A percentile compares a stretch with the other conserved stretches of the same genome.
phyloP scores from a whole-genome alignment of 371 early-diverging fungal genomes.

The Blakeslea trispora region DNA sequence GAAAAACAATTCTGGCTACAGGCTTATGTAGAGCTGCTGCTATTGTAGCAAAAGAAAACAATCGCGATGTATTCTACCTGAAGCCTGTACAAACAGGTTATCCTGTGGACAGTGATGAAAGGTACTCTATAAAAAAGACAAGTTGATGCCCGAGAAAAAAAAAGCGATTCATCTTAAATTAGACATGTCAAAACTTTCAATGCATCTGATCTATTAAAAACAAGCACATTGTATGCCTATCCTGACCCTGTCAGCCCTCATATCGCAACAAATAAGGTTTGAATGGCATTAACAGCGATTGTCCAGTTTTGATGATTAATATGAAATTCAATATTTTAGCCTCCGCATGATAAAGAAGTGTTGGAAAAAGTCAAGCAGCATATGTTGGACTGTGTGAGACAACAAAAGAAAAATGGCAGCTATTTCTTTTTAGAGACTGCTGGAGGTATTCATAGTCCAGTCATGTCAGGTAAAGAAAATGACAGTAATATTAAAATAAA shows the following conservation, averaged over 20 bases:
- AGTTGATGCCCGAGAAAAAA: too few species aligned
- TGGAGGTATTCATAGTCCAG: slow-evolving; percentile 79
- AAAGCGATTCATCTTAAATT: not conserved
- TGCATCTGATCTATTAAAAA: slow-evolving; percentile 36
- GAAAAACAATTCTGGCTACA: slow-evolving; percentile 80
- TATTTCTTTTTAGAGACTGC: slow-evolving; percentile 69
- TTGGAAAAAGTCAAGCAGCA: slow-evolving; percentile 45
- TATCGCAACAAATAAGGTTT: slow-evolving; percentile 58
- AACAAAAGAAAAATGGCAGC: slow-evolving; percentile 40
- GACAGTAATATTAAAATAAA: too few species aligned
- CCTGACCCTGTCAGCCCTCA: slow-evolving; percentile 82
- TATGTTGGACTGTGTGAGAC: slow-evolving; percentile 35
- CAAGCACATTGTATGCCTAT: slow-evolving; percentile 66
- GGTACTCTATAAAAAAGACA: slow-evolving; percentile 38
- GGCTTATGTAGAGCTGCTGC: slow-evolving; percentile 65
- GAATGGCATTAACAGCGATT: not conserved
- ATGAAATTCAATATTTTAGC: slow-evolving; percentile 20
- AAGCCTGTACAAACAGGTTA: slow-evolving; percentile 89
- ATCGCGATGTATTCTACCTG: slow-evolving; percentile 62
- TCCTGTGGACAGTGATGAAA: slow-evolving; percentile 78
- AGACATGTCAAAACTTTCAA: slow-evolving; percentile 65
- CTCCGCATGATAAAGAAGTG: slow-evolving; percentile 51
- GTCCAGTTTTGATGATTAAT: not conserved
- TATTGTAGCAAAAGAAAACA: slow-evolving; percentile 41
- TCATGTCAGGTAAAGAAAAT: slow-evolving; percentile 65